Conservation (phyloP, 2,329 filamentous ascomycete species). For the Helotiales sp. region DNA sequence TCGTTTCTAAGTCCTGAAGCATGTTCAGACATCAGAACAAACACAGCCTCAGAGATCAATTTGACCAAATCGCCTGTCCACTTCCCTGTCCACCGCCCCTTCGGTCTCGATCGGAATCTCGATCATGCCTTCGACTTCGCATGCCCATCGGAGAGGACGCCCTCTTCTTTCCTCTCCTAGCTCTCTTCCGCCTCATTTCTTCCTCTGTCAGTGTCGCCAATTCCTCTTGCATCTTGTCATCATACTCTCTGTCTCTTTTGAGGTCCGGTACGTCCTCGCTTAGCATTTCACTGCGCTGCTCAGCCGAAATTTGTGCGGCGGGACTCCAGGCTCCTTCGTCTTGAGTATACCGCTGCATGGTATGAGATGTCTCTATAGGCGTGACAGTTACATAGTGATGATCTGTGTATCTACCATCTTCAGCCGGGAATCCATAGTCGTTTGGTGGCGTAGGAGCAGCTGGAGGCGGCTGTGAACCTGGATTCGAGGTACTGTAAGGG, state of each 20-base stretch:
- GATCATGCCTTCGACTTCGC: neutral
- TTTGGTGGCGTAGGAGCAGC: neutral
- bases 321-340: constrained; percentile 13
- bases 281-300: constrained; percentile 11
- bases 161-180: constrained; percentile 10
- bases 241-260: constrained; percentile 4
- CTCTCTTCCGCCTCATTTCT: constrained; percentile 7
- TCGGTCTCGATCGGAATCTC: constrained; percentile 10
- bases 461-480: neutral
- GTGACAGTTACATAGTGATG: neutral
- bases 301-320: neutral
- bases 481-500: neutral
- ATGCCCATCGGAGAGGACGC: neutral
- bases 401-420: neutral
- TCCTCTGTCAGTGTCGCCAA: constrained; percentile 12
- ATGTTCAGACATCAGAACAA: neutral
- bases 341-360: neutral
- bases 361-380: neutral
- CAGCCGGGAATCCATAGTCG: neutral
- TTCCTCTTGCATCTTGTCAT: constrained; percentile 20
- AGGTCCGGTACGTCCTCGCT: constrained; percentile 14
- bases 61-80: constrained; percentile 4
- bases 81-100: constrained; percentile 12
- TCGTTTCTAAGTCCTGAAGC: neutral
- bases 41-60: neutral